Percentiles rank a stretch among this genome's conserved stretches.
phyloP scores from a whole-genome alignment of 352 stramenopile genomes.

The Stramenopiles sp. region DNA sequence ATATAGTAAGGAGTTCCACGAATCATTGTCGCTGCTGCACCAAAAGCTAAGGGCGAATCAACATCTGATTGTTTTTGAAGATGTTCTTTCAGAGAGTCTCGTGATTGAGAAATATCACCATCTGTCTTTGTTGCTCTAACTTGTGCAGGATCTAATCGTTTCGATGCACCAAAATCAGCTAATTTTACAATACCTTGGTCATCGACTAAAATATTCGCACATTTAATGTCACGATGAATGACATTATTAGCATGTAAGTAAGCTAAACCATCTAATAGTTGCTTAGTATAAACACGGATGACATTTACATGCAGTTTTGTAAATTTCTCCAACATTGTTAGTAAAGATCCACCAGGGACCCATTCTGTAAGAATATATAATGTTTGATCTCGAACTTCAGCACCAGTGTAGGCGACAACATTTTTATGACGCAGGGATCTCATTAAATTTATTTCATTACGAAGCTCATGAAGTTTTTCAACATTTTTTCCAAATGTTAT shows the following conservation, averaged over 20 bases:
- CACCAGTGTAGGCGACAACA: constrained; percentile 16
- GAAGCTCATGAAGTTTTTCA: constrained; percentile 10
- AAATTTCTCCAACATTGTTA: constrained; percentile 36
- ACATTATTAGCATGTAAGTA: constrained; percentile 46
- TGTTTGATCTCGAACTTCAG: constrained; percentile 4
- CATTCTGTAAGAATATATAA: constrained; percentile 35
- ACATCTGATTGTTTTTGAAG: neutral
- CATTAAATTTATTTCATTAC: constrained; percentile 13
- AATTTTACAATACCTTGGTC: constrained; percentile 37
- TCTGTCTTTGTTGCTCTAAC: too few species aligned
- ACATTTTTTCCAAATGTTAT: constrained; percentile 24
- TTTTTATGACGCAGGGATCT: constrained; percentile 14
- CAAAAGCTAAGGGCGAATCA: neutral
- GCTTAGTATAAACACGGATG: constrained; percentile 29
- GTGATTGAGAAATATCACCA: too few species aligned
- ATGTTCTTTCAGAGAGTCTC: too few species aligned
- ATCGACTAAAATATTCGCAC: constrained; percentile 40
- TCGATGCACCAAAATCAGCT: constrained; percentile 44
- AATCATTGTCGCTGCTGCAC: constrained; percentile 15
- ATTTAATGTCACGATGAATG: constrained; percentile 36
- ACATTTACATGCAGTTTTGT: constrained; percentile 31
- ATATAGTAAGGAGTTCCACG: constrained; percentile 45
- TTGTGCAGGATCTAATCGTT: constrained; percentile 16
- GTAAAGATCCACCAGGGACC: constrained; percentile 36
- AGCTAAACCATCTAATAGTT: constrained; percentile 35